Conservation (phyloP, 2,329 filamentous ascomycete species). For the Laburnicola sp. region DNA sequence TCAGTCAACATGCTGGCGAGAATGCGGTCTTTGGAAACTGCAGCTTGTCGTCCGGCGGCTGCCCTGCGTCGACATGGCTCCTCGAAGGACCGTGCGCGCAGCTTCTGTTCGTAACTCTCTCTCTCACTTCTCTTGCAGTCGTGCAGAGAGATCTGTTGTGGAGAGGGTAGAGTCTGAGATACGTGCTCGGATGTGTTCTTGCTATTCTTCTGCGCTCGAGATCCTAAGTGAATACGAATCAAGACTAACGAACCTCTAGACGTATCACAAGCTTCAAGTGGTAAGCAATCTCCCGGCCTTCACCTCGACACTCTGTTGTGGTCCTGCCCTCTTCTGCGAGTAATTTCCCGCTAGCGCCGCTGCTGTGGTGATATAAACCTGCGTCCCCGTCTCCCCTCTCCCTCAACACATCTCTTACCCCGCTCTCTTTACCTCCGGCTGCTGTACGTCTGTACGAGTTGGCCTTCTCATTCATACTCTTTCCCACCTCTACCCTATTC, state of each 20-base stretch:
- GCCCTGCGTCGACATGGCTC: neutral
- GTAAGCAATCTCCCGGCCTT: conserved; percentile 55
- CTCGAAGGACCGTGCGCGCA: neutral
- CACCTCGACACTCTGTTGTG: conserved; percentile 13
- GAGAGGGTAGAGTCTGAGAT: neutral
- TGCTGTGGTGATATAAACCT: conserved; percentile 4
- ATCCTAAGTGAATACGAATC: conserved; percentile 27
- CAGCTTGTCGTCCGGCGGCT: neutral
- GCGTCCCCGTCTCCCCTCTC: neutral
- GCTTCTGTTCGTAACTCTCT: neutral
- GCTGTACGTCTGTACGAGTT: neutral
- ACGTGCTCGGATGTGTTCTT: neutral
- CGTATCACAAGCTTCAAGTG: conserved; percentile 74
- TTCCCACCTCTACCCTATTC: conserved; percentile 1
- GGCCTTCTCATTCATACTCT: neutral
- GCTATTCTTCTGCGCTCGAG: conserved; percentile 5
- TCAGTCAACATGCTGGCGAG: conserved; percentile 1
- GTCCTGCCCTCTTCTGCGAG: conserved; percentile 5
- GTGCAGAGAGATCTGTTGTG: no score
- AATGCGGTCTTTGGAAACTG: neutral
- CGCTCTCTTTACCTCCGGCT: neutral
- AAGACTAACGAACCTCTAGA: conserved; percentile 50
- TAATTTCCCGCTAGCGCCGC: conserved; percentile 1
- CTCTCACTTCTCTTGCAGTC: neutral
- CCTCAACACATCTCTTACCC: conserved; percentile 5